phyloP scores from a whole-genome alignment of 225 moss, liverwort and hornwort genomes.

The Pleurozium schreberi region DNA sequence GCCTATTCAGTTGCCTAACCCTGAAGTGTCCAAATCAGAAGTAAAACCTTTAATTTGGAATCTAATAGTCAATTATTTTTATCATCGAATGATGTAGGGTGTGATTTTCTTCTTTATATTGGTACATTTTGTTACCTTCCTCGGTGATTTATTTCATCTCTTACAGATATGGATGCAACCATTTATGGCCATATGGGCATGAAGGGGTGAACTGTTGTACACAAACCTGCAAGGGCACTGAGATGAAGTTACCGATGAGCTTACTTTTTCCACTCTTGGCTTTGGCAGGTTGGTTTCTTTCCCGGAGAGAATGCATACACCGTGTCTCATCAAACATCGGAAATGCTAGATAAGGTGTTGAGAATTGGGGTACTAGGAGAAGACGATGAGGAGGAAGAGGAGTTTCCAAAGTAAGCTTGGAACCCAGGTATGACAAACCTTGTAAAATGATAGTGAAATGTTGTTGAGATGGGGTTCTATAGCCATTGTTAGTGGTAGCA shows the following conservation, averaged over 20 bases:
- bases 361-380: constrained; percentile 91
- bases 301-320: constrained; percentile 63
- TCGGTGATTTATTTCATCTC: not conserved
- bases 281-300: constrained; percentile 70
- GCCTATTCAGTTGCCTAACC: not conserved
- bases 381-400: constrained; percentile 82
- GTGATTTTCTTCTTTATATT: not conserved
- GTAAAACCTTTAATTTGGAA: not conserved
- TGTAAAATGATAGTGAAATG: not conserved
- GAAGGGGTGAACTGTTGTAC: not conserved
- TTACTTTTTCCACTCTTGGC: not conserved
- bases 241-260: not conserved
- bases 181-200: not conserved
- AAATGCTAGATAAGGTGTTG: constrained; percentile 78
- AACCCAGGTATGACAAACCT: constrained; percentile 53
- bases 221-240: not conserved
- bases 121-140: not conserved
- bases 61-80: not conserved
- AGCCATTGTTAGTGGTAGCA: not conserved
- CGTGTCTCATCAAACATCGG: constrained; percentile 87
- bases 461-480: no score
- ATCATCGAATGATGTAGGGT: not conserved
- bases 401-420: constrained; percentile 92
- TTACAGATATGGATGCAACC: not conserved
- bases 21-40: not conserved